Percentiles rank a stretch among this genome's conserved stretches.
Conservation (phyloP, 2,329 filamentous ascomycete genomes). For the Westerdykella aurantiaca region DNA sequence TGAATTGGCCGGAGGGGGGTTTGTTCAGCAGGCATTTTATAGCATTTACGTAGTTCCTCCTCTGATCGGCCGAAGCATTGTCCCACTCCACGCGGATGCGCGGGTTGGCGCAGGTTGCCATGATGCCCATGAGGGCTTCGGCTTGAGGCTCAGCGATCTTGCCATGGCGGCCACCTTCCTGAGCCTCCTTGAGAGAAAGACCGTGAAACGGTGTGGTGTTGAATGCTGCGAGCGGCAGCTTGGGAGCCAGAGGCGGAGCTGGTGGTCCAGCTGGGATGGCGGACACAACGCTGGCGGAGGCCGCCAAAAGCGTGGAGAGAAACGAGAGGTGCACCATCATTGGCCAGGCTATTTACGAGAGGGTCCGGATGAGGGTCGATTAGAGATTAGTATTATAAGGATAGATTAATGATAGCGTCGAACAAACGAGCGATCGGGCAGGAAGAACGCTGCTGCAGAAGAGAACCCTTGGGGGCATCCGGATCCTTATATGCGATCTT, state of each 20-base stretch:
- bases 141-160: conserved; percentile 2
- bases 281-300: conserved; percentile 9
- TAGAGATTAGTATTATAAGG: neutral
- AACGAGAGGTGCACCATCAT: conserved; percentile 14
- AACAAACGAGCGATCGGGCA: too few relatives aligned
- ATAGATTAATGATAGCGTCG: neutral
- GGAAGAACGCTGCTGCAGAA: too few relatives aligned
- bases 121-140: neutral
- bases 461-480: too few relatives aligned
- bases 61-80: conserved; percentile 16
- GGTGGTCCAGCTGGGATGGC: conserved; percentile 8
- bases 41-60: conserved; percentile 22
- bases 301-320: conserved; percentile 14
- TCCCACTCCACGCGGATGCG: conserved; percentile 32
- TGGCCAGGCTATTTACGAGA: neutral
- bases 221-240: conserved; percentile 9
- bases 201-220: conserved; percentile 5
- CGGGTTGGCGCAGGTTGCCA: conserved; percentile 21
- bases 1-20: conserved; percentile 19
- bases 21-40: conserved; percentile 26
- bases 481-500: too few relatives aligned
- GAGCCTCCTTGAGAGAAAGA: conserved; percentile 8
- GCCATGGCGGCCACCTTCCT: conserved; percentile 1
- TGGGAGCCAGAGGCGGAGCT: conserved; percentile 1
- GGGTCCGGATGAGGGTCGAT: neutral